Base-by-base conservation (phyloP, 352 stramenopile genomes). In the Thraustochytrium striatum region DNA sequence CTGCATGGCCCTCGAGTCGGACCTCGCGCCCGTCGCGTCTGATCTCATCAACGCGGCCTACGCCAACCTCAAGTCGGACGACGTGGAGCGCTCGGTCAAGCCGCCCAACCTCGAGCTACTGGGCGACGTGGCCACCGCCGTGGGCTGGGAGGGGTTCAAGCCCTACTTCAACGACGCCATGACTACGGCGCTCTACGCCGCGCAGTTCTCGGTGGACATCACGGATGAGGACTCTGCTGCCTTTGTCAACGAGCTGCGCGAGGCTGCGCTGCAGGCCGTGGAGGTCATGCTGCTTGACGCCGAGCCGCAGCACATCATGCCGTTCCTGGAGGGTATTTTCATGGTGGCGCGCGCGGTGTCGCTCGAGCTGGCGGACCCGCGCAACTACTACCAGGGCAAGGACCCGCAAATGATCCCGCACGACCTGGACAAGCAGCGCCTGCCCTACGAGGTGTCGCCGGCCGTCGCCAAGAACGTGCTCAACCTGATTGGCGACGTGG, bases 241-340 rank as follows among this genome's bases (percentile, higher is more conserved):
- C 25, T 30, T 61, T 25, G 30, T 75, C 32, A 75, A 75, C 52
- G 32, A 41, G 30, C 65, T 75, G 32, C 65, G 65, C 50, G 65
- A 62, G 41, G 52, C 44, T 13, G 65, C 65, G 25, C 44, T 75
- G 21, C 41, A 75, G 65, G 44, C 65, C 52, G 39, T 75, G 65
- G 65, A 75, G 65, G 30, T 75, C 35, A 58, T 75, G 44, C 44
- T 75, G 1, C 41, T 75, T 35, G 65, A 75, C 32, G 65, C 52
- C 16, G 52, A 75, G 5, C 5, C 21, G 21, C 5, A 21, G 7
- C 19, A 30, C 1, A 8, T 75, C 21, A 30, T 47, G 8, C 59
- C 59, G 5, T 70, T 70, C 32, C 35, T 70, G 0, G 59, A 70
- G 59, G 35, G 13, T 3, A 70, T 70, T 33, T 70, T 38, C n/a